Evolutionary conservation across 192 early-diverging fungal genomes (phyloP).

Genomic region (Entophlyctis helioformis): DNA sequence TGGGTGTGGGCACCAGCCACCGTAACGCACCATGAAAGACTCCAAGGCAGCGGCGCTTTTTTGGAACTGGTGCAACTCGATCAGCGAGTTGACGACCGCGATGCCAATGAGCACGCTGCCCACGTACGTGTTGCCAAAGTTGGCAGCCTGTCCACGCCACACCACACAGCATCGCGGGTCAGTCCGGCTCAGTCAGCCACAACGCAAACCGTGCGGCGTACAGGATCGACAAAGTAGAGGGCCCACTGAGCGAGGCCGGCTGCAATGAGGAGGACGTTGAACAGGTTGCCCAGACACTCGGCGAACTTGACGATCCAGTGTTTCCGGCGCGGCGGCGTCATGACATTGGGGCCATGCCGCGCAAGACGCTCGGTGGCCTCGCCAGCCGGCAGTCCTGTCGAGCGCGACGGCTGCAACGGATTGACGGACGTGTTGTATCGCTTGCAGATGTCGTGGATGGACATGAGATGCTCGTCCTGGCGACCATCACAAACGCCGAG

Average conservation of each 20-base stretch:
- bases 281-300: constrained; percentile 60
- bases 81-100: constrained; percentile 78
- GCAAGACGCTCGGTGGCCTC: constrained; percentile 54
- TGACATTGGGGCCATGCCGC: constrained; percentile 68
- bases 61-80: constrained; percentile 88
- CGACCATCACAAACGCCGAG: neutral
- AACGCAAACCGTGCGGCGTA: no score
- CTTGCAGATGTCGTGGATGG: constrained; percentile 37
- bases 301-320: constrained; percentile 66
- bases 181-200: no score
- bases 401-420: constrained; percentile 48
- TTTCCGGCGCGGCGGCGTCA: constrained; percentile 77
- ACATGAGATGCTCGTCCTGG: constrained; percentile 50
- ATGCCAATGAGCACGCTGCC: constrained; percentile 82
- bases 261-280: constrained; percentile 81
- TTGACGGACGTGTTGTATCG: constrained; percentile 40
- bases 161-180: no score
- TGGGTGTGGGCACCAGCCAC: no score
- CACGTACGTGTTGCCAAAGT: constrained; percentile 60
- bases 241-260: constrained; percentile 75
- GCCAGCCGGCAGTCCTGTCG: constrained; percentile 49
- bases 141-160: no score
- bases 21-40: constrained; percentile 59
- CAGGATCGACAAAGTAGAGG: constrained; percentile 67
- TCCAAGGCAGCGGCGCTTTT: constrained; percentile 83